Base-by-base conservation (phyloP, 306 rosid species). In the Quercus wislizeni region DNA sequence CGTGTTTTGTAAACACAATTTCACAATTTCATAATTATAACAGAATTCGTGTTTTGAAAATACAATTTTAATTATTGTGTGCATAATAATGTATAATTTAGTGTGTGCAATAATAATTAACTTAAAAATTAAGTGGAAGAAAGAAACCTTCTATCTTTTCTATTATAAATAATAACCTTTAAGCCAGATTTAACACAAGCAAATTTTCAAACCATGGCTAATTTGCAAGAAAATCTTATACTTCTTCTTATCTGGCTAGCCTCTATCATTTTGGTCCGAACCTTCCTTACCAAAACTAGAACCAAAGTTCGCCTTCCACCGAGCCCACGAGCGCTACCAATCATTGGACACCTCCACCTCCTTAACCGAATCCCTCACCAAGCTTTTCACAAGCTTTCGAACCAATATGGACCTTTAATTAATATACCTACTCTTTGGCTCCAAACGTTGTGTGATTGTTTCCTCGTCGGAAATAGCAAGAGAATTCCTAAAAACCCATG, bases 271-370 rank as follows among this genome's bases (percentile, higher is more conserved):
- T 33, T 86, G 23, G 72, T 85, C 79, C 64, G 69, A 80, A 49
- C 70, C 84, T 43, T 86, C n/a, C 46, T 88, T 71, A 43, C 19
- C 46, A 85, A 65, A 86, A 79, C 56, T 76, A 38, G 38, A 17
- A 78, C 23, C 55, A 81, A 81, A 27, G 2, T 69, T 28, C 80
- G 46, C 30, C 54, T 70, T 13, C 91, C 92, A 33, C 95, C 92
- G 4, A 76, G 91, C 61, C 95, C 92, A 21, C 61, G 13, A 19
- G 82, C 89, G 65, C 69, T 91, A 13, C 95, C 95, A 4, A 80
- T 91, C 67, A 91, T 91, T 4, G 95, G 95, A 52, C 92, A 89
- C 80, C 92, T 87, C 55, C 84, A 88, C 76, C 92, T 84, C 69
- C 83, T 86, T 4, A 80, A 78, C 19, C 79, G 76, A 61, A 59